Evolutionary conservation across 352 stramenopile genomes (phyloP), one percentile per base, ranked within the genome.

Genomic region (Pythium coloratum): DNA sequence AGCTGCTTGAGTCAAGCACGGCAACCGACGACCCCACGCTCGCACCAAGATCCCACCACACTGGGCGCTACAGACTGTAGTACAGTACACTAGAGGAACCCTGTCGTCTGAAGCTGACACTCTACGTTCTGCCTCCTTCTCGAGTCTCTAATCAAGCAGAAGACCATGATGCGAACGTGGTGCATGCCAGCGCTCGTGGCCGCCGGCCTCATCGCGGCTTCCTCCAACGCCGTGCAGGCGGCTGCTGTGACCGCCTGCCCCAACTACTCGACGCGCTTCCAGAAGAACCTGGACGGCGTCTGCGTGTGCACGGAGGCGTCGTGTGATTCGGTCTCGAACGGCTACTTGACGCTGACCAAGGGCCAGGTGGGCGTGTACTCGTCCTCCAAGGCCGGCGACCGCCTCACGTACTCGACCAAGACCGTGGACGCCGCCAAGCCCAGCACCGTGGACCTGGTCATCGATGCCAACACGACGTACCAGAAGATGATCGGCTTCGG

Each of bases 401-500:
- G 79, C 8, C 72, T 88, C 13, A 58, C 56, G 55, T 84, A 78
- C 63, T 76, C 73, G 16, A 71, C 68, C 36, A 33, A 53, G 26
- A 72, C 83, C 18, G 69, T 66, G 26, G 71, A 87, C 36, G 67
- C 82, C 6, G 40, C 55, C 55, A 70, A 66, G 32, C 62, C 26
- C 3, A 53, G 24, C 34, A 53, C 55, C 10, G 38, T 53, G 34
- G 55, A 62, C 7, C 20, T 62, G 36, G 64, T 73, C 20, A 76
- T 89, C 50, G 80, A 91, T 59, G 75, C 76, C 16, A 70, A 50
- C 1, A 75, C 65, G 18, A 83, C 62, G 61, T 89, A 82, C 76
- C 81, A 97, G 72, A 75, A 87, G 62, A 95, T 97, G 49, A 77
- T 91, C 38, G 90, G 90, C 13, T 97, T 97, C 59, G 90, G 90